phyloP scores from a whole-genome alignment of 192 early-diverging fungal genomes.

The Physocladia obscura region DNA sequence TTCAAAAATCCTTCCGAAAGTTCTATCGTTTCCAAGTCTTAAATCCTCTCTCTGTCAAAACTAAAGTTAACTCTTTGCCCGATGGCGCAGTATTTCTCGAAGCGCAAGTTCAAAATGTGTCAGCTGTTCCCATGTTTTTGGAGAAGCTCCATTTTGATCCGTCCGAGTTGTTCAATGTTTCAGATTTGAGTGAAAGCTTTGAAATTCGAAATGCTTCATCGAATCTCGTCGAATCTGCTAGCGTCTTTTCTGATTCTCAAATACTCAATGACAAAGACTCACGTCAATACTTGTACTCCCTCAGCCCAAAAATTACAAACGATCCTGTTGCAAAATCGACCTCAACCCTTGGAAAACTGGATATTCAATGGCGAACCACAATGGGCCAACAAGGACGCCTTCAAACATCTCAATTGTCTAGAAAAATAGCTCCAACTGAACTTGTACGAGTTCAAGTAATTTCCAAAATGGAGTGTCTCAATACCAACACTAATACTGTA shows the following conservation, averaged over 20 bases:
- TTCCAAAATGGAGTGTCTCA: too few relatives aligned
- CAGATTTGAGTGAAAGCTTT: conserved; percentile 27
- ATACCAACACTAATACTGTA: too few relatives aligned
- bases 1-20: conserved; percentile 76
- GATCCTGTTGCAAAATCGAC: conserved; percentile 67
- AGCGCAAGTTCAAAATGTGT: conserved; percentile 91
- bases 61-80: conserved; percentile 82
- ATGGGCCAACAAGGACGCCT: conserved; percentile 86
- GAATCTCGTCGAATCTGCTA: not conserved
- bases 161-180: conserved; percentile 70
- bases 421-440: conserved; percentile 76
- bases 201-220: not conserved
- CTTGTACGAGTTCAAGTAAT: conserved; percentile 66
- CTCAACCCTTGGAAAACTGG: conserved; percentile 85
- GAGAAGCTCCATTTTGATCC: conserved; percentile 87
- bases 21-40: conserved; percentile 96
- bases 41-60: conserved; percentile 95
- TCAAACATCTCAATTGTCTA: conserved; percentile 88
- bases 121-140: conserved; percentile 74
- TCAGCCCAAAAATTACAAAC: conserved; percentile 60
- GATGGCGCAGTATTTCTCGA: conserved; percentile 67
- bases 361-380: conserved; percentile 91
- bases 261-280: conserved; percentile 59
- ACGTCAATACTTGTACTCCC: conserved; percentile 87
- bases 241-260: conserved; percentile 10